Percentiles rank a stretch among this genome's conserved stretches.
phyloP scores from a whole-genome alignment of 768 basidiomycete species.

The Psilocybe cyanescens region DNA sequence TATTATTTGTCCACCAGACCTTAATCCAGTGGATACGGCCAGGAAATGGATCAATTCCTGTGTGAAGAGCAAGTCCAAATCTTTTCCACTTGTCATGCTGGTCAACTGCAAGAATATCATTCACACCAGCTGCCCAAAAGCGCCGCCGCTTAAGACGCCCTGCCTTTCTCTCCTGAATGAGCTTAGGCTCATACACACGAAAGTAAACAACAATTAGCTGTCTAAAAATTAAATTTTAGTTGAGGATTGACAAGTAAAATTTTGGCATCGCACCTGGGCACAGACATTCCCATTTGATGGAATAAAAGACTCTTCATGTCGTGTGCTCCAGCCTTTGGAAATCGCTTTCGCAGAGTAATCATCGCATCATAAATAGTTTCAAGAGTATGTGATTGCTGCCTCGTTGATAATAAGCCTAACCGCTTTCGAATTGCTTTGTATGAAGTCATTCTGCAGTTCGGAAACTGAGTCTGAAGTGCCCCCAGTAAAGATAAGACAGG shows the following conservation, averaged over 20 bases:
- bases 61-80: conserved; percentile 37
- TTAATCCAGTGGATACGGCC: conserved; percentile 33
- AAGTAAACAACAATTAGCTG: conserved; percentile 21
- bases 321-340: conserved; percentile 29
- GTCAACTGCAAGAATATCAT: conserved; percentile 35
- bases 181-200: conserved; percentile 4
- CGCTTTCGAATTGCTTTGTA: conserved; percentile 18
- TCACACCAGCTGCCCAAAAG: conserved; percentile 16
- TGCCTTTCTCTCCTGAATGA: conserved; percentile 18
- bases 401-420: conserved; percentile 22
- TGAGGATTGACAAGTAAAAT: background rate
- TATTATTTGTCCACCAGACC: conserved; percentile 40
- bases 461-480: background rate
- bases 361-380: conserved; percentile 25
- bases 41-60: conserved; percentile 33
- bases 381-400: conserved; percentile 23
- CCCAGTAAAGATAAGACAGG: background rate
- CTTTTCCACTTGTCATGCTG: conserved; percentile 41
- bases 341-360: conserved; percentile 18
- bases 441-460: conserved; percentile 9
- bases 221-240: conserved; percentile 4
- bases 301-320: conserved; percentile 27
- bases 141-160: conserved; percentile 7
- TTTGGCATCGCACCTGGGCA: conserved; percentile 23
- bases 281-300: conserved; percentile 26